Evolutionary conservation across 139 green algal genomes (phyloP).

Genomic region (Chlorella ohadii): DNA sequence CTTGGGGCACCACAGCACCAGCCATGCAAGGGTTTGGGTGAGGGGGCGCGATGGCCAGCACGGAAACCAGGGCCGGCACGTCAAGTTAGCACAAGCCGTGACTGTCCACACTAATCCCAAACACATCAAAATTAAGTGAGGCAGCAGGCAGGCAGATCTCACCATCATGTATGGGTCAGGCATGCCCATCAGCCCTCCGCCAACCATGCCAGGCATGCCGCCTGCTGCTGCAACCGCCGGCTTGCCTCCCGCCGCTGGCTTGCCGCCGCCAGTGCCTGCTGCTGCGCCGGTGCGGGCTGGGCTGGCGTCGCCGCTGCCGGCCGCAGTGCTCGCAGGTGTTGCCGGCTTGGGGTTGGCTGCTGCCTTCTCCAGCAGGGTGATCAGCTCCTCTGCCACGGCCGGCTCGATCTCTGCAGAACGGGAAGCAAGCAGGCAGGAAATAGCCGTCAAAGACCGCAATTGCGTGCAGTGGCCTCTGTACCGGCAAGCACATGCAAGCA

Average conservation of each 20-base stretch:
- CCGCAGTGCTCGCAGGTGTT: background rate
- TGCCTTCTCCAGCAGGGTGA: background rate
- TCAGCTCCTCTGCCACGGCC: constrained; percentile 7
- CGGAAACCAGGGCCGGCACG: no score
- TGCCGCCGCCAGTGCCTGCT: background rate
- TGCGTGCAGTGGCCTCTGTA: no score
- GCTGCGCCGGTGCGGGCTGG: background rate
- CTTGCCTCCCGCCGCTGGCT: background rate
- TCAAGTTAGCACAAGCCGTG: no score
- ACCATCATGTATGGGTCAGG: constrained; percentile 16
- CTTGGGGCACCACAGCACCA: no score
- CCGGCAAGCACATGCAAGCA: no score
- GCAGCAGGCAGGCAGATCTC: background rate
- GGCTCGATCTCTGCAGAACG: background rate
- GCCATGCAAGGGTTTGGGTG: no score
- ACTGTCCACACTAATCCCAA: no score
- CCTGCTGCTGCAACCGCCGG: background rate
- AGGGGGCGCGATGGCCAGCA: no score
- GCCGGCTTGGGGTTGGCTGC: background rate
- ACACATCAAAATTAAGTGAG: no score
- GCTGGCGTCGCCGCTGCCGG: background rate
- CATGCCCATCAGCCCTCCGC: constrained; percentile 18
- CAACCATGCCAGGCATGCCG: constrained; percentile 7
- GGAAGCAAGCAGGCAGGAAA: background rate
- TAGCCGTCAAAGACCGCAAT: background rate